A percentile compares a stretch with the other conserved stretches of the same genome.
Conservation (phyloP, 148 eudicot species). For the Bassia scoparia region DNA sequence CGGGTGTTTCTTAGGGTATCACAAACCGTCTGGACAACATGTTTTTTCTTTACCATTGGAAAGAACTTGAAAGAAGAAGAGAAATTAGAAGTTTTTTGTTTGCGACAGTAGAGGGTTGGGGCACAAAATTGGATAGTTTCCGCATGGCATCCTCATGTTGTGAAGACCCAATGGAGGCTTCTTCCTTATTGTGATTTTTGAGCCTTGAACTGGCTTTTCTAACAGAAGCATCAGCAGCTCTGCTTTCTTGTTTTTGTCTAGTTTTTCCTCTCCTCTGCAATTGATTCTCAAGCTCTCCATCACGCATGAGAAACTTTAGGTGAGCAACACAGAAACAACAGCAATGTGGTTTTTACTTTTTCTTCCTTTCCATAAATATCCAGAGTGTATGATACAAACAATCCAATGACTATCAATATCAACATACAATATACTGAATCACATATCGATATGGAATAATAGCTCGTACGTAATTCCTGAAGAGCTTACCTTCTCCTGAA, state of each 20-base stretch:
- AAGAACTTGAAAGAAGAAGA: conserved; percentile 32
- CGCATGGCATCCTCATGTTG: conserved; percentile 63
- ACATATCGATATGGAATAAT: no score
- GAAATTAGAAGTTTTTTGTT: conserved; percentile 36
- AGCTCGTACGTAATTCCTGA: no score
- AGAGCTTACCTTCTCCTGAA: conserved; percentile 68
- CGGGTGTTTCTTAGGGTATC: conserved; percentile 21
- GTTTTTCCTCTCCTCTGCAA: conserved; percentile 72
- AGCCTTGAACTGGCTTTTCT: conserved; percentile 50
- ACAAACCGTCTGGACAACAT: conserved; percentile 20
- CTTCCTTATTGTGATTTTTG: conserved; percentile 39
- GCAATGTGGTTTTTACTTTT: neutral
- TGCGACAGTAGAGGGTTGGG: conserved; percentile 46
- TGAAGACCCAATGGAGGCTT: conserved; percentile 74
- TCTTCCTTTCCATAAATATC: neutral
- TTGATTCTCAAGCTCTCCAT: conserved; percentile 80
- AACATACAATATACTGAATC: no score
- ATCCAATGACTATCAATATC: no score
- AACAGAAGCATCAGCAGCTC: conserved; percentile 52
- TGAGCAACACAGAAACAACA: neutral
- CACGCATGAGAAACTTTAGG: conserved; percentile 36
- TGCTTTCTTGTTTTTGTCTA: conserved; percentile 64
- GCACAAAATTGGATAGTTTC: conserved; percentile 56
- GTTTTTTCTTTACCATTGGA: conserved; percentile 62
- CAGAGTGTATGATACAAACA: neutral